Base-by-base conservation (phyloP, 306 rosid genomes). In the Rosa multiflora region DNA sequence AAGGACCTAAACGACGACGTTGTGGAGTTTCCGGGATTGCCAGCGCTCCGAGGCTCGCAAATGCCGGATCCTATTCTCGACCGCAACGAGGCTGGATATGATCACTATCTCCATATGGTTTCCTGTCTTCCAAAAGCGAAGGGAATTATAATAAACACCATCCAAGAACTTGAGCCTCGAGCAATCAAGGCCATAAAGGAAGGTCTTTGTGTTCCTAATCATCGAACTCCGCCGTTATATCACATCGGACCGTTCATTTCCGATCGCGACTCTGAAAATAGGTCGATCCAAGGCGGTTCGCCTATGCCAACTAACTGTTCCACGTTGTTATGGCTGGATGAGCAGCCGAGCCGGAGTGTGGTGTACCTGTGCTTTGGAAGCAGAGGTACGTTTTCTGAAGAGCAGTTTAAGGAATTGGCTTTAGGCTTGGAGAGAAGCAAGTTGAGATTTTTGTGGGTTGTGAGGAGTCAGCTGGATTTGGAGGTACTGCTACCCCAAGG, bases 301-400 rank as follows among this genome's bases (percentile, higher is more conserved):
- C 32, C 32, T 29, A 29, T 29, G 32, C 32, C 32, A 29, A 32
- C 37, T 32, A 32, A 32, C 37, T 32, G 37, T 51, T 56, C 70
- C 64, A 61, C n/a, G 35, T 20, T 55, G 35, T 20, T 55, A 18
- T 76, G 84, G 84, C 49, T 81, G 26, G 52, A 70, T 23, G 11
- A 70, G 43, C 78, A 70, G 67, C 84, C 73, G n/a, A 39, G 51
- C 3, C n/a, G 52, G n/a, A 81, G 81, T 21, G 84, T 76, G 12
- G 84, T 81, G 56, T 81, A 61, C 48, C 35, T 81, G 47, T 70
- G 81, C 35, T 81, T 81, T 26, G 84, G 84, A 71, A 81, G 85
- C 12, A 48, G 14, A 64, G 81, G 81, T 0, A 9, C 42, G 17
- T 46, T 76, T 20, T 76, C 85, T 6, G 68, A 9, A 46, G 29